A percentile compares a stretch with the other conserved stretches of the same genome.
Evolutionary conservation across 140 eudicot species (phyloP).

Genomic region (Flaveria floridana): DNA sequence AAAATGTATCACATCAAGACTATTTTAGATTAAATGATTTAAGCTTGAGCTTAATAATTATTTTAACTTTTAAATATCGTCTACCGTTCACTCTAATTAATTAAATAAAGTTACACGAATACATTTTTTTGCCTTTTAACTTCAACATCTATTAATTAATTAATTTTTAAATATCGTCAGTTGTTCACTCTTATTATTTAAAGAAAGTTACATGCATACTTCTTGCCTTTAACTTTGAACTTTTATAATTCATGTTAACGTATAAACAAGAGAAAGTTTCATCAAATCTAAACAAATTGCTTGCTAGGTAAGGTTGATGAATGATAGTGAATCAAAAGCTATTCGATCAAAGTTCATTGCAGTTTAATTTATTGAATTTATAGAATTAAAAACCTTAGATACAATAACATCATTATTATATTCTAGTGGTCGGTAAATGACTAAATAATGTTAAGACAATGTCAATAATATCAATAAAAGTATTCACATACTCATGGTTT

Average conservation of each 20-base stretch:
- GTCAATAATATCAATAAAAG: slow-evolving; percentile 14
- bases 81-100: too few species aligned
- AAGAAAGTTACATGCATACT: too few species aligned
- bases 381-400: background rate
- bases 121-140: too few species aligned
- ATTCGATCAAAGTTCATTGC: slow-evolving; percentile 5
- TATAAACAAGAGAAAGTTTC: background rate
- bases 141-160: too few species aligned
- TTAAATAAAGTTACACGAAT: too few species aligned
- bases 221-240: too few species aligned
- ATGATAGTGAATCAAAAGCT: background rate
- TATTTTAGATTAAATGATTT: too few species aligned
- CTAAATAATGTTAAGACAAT: slow-evolving; percentile 20
- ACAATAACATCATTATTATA: background rate
- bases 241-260: background rate
- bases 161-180: too few species aligned
- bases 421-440: slow-evolving; percentile 16
- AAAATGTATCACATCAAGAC: background rate
- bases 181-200: too few species aligned
- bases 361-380: background rate
- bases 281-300: background rate
- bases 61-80: background rate
- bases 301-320: background rate
- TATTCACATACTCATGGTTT: slow-evolving; percentile 25
- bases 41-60: too few species aligned